Evolutionary conservation across 2,329 filamentous ascomycete genomes (phyloP).

Genomic region (Botrytis deweyae): DNA sequence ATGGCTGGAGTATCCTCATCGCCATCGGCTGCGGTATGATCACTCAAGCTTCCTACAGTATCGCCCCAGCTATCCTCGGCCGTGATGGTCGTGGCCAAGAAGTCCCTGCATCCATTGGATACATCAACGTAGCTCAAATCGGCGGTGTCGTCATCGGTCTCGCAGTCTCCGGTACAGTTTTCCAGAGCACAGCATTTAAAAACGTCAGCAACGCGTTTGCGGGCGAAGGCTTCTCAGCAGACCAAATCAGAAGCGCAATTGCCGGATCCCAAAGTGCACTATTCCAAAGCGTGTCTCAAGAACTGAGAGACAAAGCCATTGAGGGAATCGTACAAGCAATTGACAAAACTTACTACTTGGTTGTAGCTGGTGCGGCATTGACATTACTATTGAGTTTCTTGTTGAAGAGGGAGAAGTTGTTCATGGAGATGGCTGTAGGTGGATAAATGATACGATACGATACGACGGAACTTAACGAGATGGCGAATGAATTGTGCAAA

Average conservation of each 20-base stretch:
- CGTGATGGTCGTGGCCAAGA: conserved; percentile 26
- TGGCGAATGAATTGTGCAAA: background rate
- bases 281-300: conserved; percentile 19
- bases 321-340: conserved; percentile 37
- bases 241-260: conserved; percentile 33
- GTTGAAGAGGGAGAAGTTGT: conserved; percentile 35
- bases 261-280: conserved; percentile 23
- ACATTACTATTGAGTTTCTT: conserved; percentile 31
- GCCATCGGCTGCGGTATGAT: conserved; percentile 43
- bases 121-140: conserved; percentile 41
- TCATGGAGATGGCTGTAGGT: conserved; percentile 21
- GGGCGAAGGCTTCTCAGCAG: conserved; percentile 25
- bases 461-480: background rate
- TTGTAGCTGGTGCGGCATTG: conserved; percentile 36
- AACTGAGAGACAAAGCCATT: conserved; percentile 29
- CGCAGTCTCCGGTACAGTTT: conserved; percentile 40
- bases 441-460: background rate
- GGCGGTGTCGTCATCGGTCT: conserved; percentile 39
- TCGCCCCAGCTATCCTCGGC: conserved; percentile 36
- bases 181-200: conserved; percentile 38
- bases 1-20: conserved; percentile 42
- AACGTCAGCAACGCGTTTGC: conserved; percentile 33
- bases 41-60: conserved; percentile 23
- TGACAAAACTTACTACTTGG: conserved; percentile 34
- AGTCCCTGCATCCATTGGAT: conserved; percentile 38